Base-by-base conservation (phyloP, 495 filamentous ascomycete genomes). In the Daldinia grandis region DNA sequence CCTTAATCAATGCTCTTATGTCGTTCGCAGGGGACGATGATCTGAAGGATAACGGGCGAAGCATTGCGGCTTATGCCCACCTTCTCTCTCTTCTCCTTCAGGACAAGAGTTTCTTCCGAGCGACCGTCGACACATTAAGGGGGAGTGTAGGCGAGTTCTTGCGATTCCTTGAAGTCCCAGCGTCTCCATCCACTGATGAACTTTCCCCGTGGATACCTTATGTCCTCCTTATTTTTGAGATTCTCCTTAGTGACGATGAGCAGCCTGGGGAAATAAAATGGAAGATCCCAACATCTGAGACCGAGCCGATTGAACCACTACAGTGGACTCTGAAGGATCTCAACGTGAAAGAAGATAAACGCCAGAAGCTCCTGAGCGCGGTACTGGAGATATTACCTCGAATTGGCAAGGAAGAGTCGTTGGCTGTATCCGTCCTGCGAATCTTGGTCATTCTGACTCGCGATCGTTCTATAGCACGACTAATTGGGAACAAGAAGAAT, bases 401-500 rank as follows among this genome's bases (percentile, higher is more conserved):
- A 17, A 87, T 98, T 70, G 92, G 92, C 38, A 95, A 95, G 76
- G 94, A 97, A 72, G 89, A 93, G 65, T 84, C 91, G 14, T 82
- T 98, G 12, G 94, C 95, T 17, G 82, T 98, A 1, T 94, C 94
- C 0, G 85, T 96, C 4, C 84, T 91, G 55, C 90, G 96, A 40
- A 88, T 95, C 51, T 81, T 98, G n/a, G 93, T 96, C 33, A 93
- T 97, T 66, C 86, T 99, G 25, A 98, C 95, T 0, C 87, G 96
- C 21, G 84, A 87, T 56, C 88, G 93, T 60, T 80, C 87, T 7
- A 85, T 97, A 63, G 95, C 95, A 10, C 83, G 87, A 56, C 81
- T 83, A 30, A 85, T 99, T 38, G 91, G 90, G 10, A 91, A 98
- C 74, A 97, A 94, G 80, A 90, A 89, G 63, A 95, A 95, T 69